Base-by-base conservation (phyloP, 768 basidiomycete genomes). In the Lactarius pseudohatsudake region DNA sequence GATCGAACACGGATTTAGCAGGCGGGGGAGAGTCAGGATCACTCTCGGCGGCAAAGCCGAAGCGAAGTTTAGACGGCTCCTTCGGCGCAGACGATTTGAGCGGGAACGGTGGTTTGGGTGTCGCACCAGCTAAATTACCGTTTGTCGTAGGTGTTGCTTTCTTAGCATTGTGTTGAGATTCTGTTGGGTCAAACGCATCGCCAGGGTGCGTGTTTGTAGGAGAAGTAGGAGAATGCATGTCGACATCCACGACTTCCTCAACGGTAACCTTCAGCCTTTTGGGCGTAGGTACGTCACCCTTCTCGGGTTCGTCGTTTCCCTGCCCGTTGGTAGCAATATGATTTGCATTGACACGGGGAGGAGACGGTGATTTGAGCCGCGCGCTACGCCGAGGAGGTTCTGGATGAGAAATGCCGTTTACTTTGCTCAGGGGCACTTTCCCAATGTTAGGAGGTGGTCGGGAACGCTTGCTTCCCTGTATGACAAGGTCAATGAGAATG, bases 21-120 rank as follows among this genome's bases (percentile, higher is more conserved):
- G 69, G 28, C 7, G 62, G 62, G 26, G 62, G 47, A 10, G 65
- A 56, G 55, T 56, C 65, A n/a, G 66, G 20, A 57, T 71, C 65
- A 11, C 43, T 56, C 62, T 88, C 88, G 3, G 84, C 82, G 57
- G 86, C 84, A 75, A 88, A 85, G 70, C 89, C 90, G 71, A 82
- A 88, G 32, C 91, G 84, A 64, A 92, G 79, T 72, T 91, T 92
- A 65, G 91, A 91, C 2, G 91, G 90, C 63, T 90, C 88, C 72
- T 86, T 90, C 1, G 91, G 91, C 10, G 82, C 82, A 32, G 80
- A 84, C 3, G 82, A 76, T 73, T 86, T 89, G 50, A 76, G 72
- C n/a, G 71, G 59, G 64, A 74, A 75, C 22, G 70, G 62, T 57
- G 79, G 75, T 9, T 61, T 64, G n/a, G 28, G 32, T 68, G 74